Conservation (phyloP, 441 rosid genomes). For the Gossypium davidsonii region DNA sequence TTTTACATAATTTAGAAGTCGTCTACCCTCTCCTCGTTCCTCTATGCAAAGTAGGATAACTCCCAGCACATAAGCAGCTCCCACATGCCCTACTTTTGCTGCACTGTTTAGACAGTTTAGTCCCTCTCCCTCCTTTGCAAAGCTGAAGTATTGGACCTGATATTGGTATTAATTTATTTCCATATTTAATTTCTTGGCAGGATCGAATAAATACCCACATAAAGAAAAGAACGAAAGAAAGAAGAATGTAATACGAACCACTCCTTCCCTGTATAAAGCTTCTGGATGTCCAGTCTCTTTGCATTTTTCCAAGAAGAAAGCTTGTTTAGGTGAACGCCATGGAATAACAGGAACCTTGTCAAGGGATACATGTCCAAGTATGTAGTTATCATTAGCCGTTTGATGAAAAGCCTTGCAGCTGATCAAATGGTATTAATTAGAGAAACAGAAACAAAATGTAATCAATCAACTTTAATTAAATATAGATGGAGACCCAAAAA, state of each 20-base stretch:
- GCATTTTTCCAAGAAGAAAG: constrained; percentile 11
- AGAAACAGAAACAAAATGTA: neutral
- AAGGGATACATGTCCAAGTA: neutral
- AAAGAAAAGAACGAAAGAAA: neutral
- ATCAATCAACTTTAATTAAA: neutral
- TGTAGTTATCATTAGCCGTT: constrained; percentile 8
- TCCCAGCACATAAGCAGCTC: constrained; percentile 13
- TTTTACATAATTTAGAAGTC: neutral
- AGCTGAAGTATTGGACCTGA: constrained; percentile 18
- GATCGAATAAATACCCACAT: neutral
- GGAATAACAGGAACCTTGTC: neutral
- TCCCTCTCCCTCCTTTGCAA: neutral
- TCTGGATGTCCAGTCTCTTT: constrained; percentile 20
- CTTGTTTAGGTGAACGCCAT: neutral
- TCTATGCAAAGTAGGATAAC: neutral
- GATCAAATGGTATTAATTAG: neutral
- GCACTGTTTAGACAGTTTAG: constrained; percentile 2
- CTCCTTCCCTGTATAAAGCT: constrained; percentile 20
- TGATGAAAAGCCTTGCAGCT: constrained; percentile 18
- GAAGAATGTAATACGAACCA: neutral
- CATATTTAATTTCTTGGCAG: neutral
- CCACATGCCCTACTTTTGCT: neutral
- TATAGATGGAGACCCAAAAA: neutral
- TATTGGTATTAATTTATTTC: neutral
- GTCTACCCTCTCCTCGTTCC: neutral